Conservation (phyloP, 441 rosid species). For the Croton setiger region DNA sequence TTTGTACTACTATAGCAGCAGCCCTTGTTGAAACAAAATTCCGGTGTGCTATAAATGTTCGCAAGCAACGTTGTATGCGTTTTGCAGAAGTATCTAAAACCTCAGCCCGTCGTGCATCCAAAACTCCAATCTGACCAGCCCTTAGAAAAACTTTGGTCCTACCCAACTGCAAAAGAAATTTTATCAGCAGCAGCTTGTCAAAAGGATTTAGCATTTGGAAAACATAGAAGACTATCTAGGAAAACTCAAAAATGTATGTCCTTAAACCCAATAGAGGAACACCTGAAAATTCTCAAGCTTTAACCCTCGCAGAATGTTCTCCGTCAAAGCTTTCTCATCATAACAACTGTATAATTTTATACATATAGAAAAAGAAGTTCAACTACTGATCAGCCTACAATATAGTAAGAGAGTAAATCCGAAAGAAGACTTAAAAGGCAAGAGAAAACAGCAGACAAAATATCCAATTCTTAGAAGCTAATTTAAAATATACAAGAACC, state of each 20-base stretch:
- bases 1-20: slow-evolving; percentile 73
- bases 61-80: slow-evolving; percentile 62
- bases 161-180: slow-evolving; percentile 62
- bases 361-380: slow-evolving; percentile 10
- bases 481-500: background rate
- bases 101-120: slow-evolving; percentile 83
- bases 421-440: slow-evolving; percentile 3
- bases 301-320: slow-evolving; percentile 67
- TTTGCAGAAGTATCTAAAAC: slow-evolving; percentile 84
- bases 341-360: slow-evolving; percentile 35
- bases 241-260: slow-evolving; percentile 5
- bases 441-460: background rate
- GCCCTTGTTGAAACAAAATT: slow-evolving; percentile 48
- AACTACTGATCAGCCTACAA: slow-evolving; percentile 11
- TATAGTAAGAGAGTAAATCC: background rate
- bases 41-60: slow-evolving; percentile 56
- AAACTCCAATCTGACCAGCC: slow-evolving; percentile 95
- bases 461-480: background rate
- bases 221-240: background rate
- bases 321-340: slow-evolving; percentile 75
- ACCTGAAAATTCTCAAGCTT: slow-evolving; percentile 95
- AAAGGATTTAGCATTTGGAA: slow-evolving; percentile 1
- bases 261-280: slow-evolving; percentile 14
- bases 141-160: slow-evolving; percentile 92
- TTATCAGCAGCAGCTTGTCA: slow-evolving; percentile 5